Evolutionary conservation across 495 filamentous ascomycete genomes (phyloP), one percentile per base, ranked within the genome.

Genomic region (Podospora pseudoanserina): DNA sequence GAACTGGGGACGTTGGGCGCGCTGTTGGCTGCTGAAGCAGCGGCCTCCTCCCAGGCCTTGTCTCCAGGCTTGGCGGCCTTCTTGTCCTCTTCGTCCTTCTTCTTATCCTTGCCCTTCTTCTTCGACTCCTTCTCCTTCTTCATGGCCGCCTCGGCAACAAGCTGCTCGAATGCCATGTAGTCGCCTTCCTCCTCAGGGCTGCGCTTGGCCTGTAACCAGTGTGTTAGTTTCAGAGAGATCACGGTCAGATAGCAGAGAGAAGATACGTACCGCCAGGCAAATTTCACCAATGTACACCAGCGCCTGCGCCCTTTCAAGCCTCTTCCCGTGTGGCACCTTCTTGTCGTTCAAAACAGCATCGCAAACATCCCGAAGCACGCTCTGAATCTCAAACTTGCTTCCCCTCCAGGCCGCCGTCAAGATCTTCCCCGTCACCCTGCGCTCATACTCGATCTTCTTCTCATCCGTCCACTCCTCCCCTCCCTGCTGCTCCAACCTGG

Each of bases 381-480:
- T 90, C 82, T 98, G 96, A 71, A 99, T 98, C 84, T 99, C 95
- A 72, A 94, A 97, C 82, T 93, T 96, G 85, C 91, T 94, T 60
- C 96, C 96, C 65, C 93, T 84, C 96, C 95, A 99, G 23, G 96
- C 95, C 20, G 95, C 95, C 7, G 93, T 96, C n/a, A 99, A 86
- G 68, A 99, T 97, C 85, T 99, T 98, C 64, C 95, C 95, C 30
- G 95, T 99, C 2, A 98, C 94, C 73, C 89, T 87, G 74, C 92
- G 88, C 82, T 98, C 94, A 71, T 94, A 97, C 80, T 99, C 95
- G n/a, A 90, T 84, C 81, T 93, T 94, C 84, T 91, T 93, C 87
- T 99, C 96, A 71, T 98, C 95, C 11, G 95, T 97, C 95, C 95
- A 99, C 56, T 97, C 94, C 65, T 97, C 96, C 23, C 95, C 95